Base-by-base conservation (phyloP, 805 yeast genomes). In the Starmerella gropengiesseri region DNA sequence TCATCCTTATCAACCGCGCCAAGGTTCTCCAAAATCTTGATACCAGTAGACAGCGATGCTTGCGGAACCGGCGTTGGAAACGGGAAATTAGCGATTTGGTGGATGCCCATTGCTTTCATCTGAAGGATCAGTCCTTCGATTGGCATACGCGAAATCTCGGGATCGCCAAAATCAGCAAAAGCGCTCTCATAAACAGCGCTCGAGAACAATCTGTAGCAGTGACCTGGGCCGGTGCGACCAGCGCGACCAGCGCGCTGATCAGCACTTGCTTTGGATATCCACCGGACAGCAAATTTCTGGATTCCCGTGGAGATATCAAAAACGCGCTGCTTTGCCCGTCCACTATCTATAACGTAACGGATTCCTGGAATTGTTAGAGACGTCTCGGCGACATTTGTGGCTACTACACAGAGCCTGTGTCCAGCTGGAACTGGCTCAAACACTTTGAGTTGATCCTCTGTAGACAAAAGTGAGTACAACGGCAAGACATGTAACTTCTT, bases 181-280 rank as follows among this genome's bases (percentile, higher is more conserved):
- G 80, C 91, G 48, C 77, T 74, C 58, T 91, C 96, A 60, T 69
- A 91, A 7, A 93, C 81, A 2, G 98, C 98, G 13, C 97, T 87
- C 0, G 97, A 89, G 55, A 70, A 91, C 12, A 91, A 61, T 47
- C 98, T 68, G 60, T 91, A 91, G 60, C 95, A 84, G 57, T 91
- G 97, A 45, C 99, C 99, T 0, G 98, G 96, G 0, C 97, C 98
- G 0, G 95, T 87, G 71, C 97, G 79, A 59, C 96, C 97, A 39
- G 97, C 97, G 68, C 97, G 78, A 58, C 97, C 97, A 16, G 93
- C 66, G 65, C 99, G 73, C 67, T 91, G 99, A 52, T 77, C 91
- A 0, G 97, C 89, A 46, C 94, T 81, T 1, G 99, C 99, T 55
- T 91, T 86, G 36, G 94, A 81, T 4, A 87, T 69, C 96, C 96